These are phyloP conservation scores for Luffa acutangula DNA, from an alignment of 306 rosid genomes.

Conservation along the genomic window DNA sequence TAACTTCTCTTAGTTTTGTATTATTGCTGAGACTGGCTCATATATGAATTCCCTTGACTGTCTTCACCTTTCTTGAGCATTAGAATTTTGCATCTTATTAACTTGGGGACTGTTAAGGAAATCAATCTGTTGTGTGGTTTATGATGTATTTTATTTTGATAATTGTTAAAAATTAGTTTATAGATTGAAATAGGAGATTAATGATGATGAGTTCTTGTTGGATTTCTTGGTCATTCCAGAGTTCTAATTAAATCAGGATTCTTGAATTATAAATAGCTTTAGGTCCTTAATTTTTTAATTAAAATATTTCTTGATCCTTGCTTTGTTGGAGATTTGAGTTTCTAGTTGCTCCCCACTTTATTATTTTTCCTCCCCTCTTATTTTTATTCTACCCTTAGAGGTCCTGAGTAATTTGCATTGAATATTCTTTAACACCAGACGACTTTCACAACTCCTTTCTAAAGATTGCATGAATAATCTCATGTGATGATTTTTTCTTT, in stretches of 20 bases:
- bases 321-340: background rate
- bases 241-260: background rate
- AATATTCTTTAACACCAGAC: background rate
- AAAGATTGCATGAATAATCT: background rate
- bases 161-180: background rate
- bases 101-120: background rate
- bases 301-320: background rate
- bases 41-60: background rate
- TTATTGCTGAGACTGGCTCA: background rate
- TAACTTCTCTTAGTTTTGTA: background rate
- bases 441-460: background rate
- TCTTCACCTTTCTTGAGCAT: background rate
- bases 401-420: background rate
- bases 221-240: background rate
- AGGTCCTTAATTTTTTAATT: background rate
- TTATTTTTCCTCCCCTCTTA: background rate
- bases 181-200: background rate
- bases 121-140: background rate
- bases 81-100: background rate
- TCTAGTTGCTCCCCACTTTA: background rate
- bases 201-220: background rate
- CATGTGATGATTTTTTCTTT: background rate
- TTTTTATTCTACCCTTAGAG: background rate
- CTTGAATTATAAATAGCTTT: background rate
- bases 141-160: background rate